Base-by-base conservation (phyloP, 176 grass and related monocot genomes). In the Triticum timopheevii region DNA sequence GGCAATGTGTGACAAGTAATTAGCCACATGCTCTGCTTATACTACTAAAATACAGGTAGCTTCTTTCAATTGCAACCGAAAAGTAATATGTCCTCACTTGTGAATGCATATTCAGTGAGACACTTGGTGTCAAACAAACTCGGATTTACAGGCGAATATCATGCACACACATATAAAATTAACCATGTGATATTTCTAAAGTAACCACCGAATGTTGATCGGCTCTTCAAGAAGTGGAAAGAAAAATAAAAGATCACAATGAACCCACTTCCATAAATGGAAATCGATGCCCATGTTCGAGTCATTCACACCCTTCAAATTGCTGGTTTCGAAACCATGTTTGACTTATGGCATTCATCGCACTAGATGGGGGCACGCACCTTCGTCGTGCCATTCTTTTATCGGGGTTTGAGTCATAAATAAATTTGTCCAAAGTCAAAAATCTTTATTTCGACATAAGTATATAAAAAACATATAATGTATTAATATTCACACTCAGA, bases 311-410 rank as follows among this genome's bases (percentile, higher is more conserved):
- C 44, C 27, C 20, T 80, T 61, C 9, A 23, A 54, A 5, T 33
- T 44, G 44, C 10, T 45, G 0, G 44, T 4, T 45, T 45, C 8
- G 10, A 44, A 45, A 13, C 44, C 11, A 45, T 45, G 5, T 56
- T 59, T 4, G 23, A 10, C 12, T 54, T 28, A 22, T 50, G 61
- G 52, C 78, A 82, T 82, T 90, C 22, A 87, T 83, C 84, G 59
- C 89, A 83, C 44, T 45, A 45, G 3, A 45, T 13, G 44, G 44
- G 44, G 44, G 12, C 12, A 45, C 11, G 1, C 44, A 12, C 44
- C 44, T 45, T 45, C 11, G 11, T 44, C 11, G 11, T 45, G 44
- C 3, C 11, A 44, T 45, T 45, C 44, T 45, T 40, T 45, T 45
- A 4, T 45, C 11, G 3, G 44, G 11, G 3, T 45, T 45, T 45